Conservation (phyloP, 768 basidiomycete genomes). For the Lactifluus hygrophoroides region DNA sequence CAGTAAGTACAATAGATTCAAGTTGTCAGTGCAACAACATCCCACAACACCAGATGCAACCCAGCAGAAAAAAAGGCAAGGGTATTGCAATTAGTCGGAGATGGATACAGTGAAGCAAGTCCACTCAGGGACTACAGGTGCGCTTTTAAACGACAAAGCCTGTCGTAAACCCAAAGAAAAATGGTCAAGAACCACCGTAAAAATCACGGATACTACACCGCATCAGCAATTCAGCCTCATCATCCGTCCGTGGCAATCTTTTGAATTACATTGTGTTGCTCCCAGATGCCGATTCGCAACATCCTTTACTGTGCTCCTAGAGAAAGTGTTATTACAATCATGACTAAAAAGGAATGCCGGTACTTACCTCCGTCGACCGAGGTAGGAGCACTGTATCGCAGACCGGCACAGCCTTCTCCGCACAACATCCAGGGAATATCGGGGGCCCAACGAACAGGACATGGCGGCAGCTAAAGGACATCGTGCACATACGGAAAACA, state of each 20-base stretch:
- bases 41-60: background rate
- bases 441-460: background rate
- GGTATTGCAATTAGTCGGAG: background rate
- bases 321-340: background rate
- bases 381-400: background rate
- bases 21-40: background rate
- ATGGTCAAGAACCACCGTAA: background rate
- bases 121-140: background rate
- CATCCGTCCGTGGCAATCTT: too few relatives aligned
- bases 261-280: too few relatives aligned
- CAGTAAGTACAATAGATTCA: too few relatives aligned
- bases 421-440: background rate
- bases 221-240: too few relatives aligned
- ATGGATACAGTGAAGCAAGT: background rate
- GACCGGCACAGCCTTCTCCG: background rate
- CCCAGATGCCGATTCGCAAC: too few relatives aligned
- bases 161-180: background rate
- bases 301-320: background rate
- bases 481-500: too few relatives aligned
- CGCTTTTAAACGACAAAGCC: background rate
- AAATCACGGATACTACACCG: too few relatives aligned
- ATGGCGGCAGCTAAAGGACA: background rate
- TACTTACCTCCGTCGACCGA: background rate
- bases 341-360: background rate
- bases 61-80: background rate